Evolutionary conservation across 2,329 filamentous ascomycete genomes (phyloP).

Genomic region (Fusarium sp.): DNA sequence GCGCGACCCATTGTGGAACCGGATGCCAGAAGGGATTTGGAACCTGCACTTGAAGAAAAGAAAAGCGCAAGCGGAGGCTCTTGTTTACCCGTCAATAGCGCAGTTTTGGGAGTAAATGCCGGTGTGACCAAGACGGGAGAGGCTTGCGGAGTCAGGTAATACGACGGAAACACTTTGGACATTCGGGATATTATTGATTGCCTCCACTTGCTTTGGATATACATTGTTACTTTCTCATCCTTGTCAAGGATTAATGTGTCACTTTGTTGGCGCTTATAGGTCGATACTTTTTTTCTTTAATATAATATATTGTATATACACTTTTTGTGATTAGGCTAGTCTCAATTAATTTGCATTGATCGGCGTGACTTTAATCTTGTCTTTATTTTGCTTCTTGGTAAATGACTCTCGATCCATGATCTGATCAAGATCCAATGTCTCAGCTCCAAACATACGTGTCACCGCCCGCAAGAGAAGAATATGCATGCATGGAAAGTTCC

Average conservation of each 20-base stretch:
- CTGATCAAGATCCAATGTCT: background rate
- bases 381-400: background rate
- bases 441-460: background rate
- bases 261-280: background rate
- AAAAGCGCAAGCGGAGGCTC: constrained; percentile 25
- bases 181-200: constrained; percentile 10
- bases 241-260: background rate
- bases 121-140: constrained; percentile 2
- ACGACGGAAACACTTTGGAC: background rate
- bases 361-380: background rate
- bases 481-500: background rate
- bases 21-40: constrained; percentile 53
- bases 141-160: constrained; percentile 18
- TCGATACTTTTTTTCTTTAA: background rate
- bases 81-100: constrained; percentile 1
- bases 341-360: background rate
- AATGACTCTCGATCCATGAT: background rate
- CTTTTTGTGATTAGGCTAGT: background rate
- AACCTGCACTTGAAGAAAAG: constrained; percentile 34
- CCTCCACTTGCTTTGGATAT: background rate
- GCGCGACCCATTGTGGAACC: constrained; percentile 45
- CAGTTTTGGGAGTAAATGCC: background rate
- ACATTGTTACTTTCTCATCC: constrained; percentile 7
- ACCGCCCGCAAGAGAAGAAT: background rate
- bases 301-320: background rate